Evolutionary conservation across 306 rosid species (phyloP).

Genomic region (Ziziphus jujuba): DNA sequence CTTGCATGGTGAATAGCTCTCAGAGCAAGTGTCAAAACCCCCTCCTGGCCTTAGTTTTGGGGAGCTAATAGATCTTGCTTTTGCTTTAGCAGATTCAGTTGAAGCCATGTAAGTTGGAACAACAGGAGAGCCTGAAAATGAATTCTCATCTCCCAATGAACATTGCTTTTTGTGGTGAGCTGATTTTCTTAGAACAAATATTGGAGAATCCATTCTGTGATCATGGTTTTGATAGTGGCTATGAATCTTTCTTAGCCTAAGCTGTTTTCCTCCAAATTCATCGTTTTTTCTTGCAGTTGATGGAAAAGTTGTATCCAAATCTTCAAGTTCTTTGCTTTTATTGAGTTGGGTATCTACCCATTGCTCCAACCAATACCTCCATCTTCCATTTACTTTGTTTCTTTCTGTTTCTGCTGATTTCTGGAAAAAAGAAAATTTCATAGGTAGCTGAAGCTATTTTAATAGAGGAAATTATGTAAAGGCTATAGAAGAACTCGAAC

Average conservation of each 20-base stretch:
- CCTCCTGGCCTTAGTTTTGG: constrained; percentile 58
- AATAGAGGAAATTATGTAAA: not conserved
- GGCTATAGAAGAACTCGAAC: not conserved
- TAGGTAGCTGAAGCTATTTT: constrained; percentile 10
- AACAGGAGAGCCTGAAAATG: constrained; percentile 60
- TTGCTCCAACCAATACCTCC: constrained; percentile 93
- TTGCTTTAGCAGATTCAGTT: constrained; percentile 86
- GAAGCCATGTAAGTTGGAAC: constrained; percentile 96
- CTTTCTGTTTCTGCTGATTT: constrained; percentile 86
- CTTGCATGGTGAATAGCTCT: constrained; percentile 78
- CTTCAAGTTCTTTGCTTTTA: constrained; percentile 88
- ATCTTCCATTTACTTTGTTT: constrained; percentile 72
- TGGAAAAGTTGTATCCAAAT: constrained; percentile 60
- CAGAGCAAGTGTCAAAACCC: constrained; percentile 52
- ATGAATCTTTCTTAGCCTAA: constrained; percentile 35
- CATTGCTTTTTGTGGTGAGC: constrained; percentile 50
- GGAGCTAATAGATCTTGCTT: constrained; percentile 67
- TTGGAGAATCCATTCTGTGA: constrained; percentile 45
- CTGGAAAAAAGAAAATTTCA: no score
- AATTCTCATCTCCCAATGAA: constrained; percentile 60
- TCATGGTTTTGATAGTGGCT: constrained; percentile 37
- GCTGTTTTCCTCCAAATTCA: constrained; percentile 42
- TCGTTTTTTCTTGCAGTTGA: constrained; percentile 40
- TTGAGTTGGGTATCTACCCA: constrained; percentile 97
- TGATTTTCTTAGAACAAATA: constrained; percentile 37